These are phyloP conservation scores for Lenwebbia sp. DNA, from an alignment of 345 rosid genomes.

Conservation along the genomic window DNA sequence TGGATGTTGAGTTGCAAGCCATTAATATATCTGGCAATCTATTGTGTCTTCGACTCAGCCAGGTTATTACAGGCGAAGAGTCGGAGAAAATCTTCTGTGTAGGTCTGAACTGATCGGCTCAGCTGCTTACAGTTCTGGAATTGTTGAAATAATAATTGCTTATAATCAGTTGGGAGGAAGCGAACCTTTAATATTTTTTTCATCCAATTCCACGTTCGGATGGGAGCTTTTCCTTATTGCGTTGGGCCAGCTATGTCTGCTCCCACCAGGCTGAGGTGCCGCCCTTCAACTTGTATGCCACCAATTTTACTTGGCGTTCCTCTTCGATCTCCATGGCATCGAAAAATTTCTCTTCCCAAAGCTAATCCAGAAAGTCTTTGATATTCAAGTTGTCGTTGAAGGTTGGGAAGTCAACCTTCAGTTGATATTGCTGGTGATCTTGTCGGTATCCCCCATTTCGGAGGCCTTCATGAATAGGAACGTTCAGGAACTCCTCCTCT, in stretches of 20 bases:
- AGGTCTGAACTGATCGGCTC: not conserved
- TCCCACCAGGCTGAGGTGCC: too few species aligned
- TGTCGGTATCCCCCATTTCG: fast-evolving
- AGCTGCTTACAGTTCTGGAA: not conserved
- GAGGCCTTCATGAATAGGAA: not conserved
- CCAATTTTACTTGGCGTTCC: not conserved
- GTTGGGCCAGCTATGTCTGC: not conserved
- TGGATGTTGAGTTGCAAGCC: not conserved
- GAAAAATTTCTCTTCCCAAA: not conserved
- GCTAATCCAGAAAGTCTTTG: not conserved
- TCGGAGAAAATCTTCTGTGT: too few species aligned
- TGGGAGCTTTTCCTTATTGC: not conserved
- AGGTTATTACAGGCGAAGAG: not conserved
- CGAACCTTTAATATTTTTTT: not conserved
- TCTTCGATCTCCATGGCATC: not conserved
- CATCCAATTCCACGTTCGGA: not conserved
- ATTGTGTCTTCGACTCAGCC: not conserved
- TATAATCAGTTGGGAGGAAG: not conserved
- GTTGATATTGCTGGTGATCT: not conserved
- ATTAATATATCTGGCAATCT: not conserved
- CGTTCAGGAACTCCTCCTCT: not conserved
- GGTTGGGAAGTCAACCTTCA: not conserved
- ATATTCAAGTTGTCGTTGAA: not conserved
- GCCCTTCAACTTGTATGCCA: not conserved
- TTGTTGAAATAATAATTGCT: not conserved